Conservation (phyloP, 2,329 filamentous ascomycete species). For the Colletotrichum musicola region DNA sequence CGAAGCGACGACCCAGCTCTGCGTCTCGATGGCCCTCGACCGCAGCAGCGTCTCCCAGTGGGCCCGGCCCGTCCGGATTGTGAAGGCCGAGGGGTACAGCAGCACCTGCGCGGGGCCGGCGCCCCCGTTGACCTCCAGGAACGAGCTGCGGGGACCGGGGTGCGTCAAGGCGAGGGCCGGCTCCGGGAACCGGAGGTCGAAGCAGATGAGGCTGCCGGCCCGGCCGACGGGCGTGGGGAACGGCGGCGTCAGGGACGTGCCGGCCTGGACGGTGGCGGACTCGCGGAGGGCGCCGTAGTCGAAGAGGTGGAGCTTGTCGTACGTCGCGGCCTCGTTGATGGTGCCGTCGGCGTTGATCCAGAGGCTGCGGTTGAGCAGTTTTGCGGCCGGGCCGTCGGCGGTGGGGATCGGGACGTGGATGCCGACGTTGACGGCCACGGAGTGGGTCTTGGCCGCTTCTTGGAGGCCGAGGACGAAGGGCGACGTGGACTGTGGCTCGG, state of each 20-base stretch:
- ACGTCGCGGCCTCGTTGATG: slow-evolving; percentile 61
- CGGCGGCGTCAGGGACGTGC: slow-evolving; percentile 72
- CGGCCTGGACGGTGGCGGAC: slow-evolving; percentile 74
- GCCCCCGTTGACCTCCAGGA: slow-evolving; percentile 38
- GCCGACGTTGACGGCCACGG: slow-evolving; percentile 84
- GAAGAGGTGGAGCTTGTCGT: slow-evolving; percentile 94
- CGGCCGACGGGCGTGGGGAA: slow-evolving; percentile 81
- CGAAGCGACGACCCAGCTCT: slow-evolving; percentile 88
- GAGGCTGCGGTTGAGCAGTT: slow-evolving; percentile 66
- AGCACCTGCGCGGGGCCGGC: slow-evolving; percentile 75
- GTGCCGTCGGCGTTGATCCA: slow-evolving; percentile 61
- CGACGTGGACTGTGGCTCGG: slow-evolving; percentile 72
- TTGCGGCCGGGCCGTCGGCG: slow-evolving; percentile 47
- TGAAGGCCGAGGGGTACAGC: slow-evolving; percentile 92
- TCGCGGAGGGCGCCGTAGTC: slow-evolving; percentile 71
- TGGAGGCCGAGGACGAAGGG: slow-evolving; percentile 83
- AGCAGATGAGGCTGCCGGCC: slow-evolving; percentile 87
- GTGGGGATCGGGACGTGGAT: slow-evolving; percentile 79
- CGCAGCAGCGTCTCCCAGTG: slow-evolving; percentile 88
- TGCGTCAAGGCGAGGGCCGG: slow-evolving; percentile 74
- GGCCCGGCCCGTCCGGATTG: slow-evolving; percentile 83
- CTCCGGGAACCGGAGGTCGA: slow-evolving; percentile 89
- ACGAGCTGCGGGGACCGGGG: slow-evolving; percentile 48
- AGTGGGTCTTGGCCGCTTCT: slow-evolving; percentile 72
- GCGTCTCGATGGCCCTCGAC: slow-evolving; percentile 87